Conservation (phyloP, 306 rosid genomes). For the Inga leiocalycina region DNA sequence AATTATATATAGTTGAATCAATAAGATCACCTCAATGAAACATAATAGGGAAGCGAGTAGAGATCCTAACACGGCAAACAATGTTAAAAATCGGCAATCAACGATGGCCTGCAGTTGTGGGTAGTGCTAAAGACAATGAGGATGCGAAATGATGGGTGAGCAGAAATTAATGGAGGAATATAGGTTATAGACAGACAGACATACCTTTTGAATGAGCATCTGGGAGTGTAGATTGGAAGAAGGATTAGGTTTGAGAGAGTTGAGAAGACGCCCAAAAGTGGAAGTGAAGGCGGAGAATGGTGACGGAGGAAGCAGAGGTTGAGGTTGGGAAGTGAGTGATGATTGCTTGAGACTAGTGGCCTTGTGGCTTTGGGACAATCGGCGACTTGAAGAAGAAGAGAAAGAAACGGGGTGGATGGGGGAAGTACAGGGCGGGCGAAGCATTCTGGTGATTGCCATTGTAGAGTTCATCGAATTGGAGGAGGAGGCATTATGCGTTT, state of each 20-base stretch:
- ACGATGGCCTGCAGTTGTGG: slow-evolving; percentile 40
- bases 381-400: background rate
- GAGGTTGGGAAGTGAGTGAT: background rate
- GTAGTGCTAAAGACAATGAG: background rate
- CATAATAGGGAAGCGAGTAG: slow-evolving; percentile 50
- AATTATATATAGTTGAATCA: background rate
- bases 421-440: background rate
- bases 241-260: background rate
- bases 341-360: background rate
- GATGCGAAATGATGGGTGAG: background rate
- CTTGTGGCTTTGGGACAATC: background rate
- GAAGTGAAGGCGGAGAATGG: slow-evolving; percentile 16
- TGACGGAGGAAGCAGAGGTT: background rate
- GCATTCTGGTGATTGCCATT: background rate
- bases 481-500: background rate
- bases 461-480: background rate
- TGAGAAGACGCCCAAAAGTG: slow-evolving; percentile 24
- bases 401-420: background rate
- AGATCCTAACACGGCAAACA: slow-evolving; percentile 48
- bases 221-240: slow-evolving; percentile 25
- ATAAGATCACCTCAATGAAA: slow-evolving; percentile 42
- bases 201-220: slow-evolving; percentile 42
- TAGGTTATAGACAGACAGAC: background rate
- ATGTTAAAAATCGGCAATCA: slow-evolving; percentile 51
- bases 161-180: background rate